phyloP scores from a whole-genome alignment of 495 filamentous ascomycete genomes.

The Talaromyces thailandensis region DNA sequence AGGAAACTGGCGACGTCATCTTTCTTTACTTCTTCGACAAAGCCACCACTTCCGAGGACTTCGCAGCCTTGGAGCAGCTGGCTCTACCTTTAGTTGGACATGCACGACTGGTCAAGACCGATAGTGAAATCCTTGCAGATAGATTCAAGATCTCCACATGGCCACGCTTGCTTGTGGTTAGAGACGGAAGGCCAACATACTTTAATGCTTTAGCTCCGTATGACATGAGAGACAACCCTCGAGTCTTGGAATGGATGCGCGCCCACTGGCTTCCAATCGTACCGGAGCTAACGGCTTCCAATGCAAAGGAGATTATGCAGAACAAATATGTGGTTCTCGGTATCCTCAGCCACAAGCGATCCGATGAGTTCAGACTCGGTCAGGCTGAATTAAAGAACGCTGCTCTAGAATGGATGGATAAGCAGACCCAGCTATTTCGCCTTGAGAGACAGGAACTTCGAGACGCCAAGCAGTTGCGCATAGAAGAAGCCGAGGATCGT shows the following conservation, averaged over 20 bases:
- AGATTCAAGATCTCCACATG: slow-evolving; percentile 92
- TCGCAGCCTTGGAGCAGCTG: slow-evolving; percentile 75
- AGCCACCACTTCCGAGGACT: slow-evolving; percentile 87
- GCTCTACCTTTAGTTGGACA: slow-evolving; percentile 82
- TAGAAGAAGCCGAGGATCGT: slow-evolving; percentile 92
- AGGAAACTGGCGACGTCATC: slow-evolving; percentile 88
- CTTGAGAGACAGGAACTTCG: slow-evolving; percentile 85
- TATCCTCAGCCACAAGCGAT: slow-evolving; percentile 69
- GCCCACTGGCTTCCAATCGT: slow-evolving; percentile 96
- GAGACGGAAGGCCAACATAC: slow-evolving; percentile 81
- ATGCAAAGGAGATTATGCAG: slow-evolving; percentile 90
- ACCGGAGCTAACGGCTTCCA: slow-evolving; percentile 83
- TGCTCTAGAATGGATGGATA: slow-evolving; percentile 96
- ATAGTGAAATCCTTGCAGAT: slow-evolving; percentile 59
- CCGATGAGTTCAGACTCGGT: slow-evolving; percentile 67
- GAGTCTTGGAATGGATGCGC: slow-evolving; percentile 86
- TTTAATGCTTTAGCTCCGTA: slow-evolving; percentile 75
- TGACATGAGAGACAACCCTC: slow-evolving; percentile 79
- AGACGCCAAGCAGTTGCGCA: slow-evolving; percentile 86
- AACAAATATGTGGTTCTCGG: slow-evolving; percentile 88
- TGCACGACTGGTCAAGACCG: slow-evolving; percentile 84
- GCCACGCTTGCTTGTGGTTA: slow-evolving; percentile 81
- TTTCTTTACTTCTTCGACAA: slow-evolving; percentile 97
- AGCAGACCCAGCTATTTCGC: slow-evolving; percentile 79
- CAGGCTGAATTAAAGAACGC: slow-evolving; percentile 92